A percentile compares a stretch with the other conserved stretches of the same genome.
Evolutionary conservation across 2,329 filamentous ascomycete genomes (phyloP).

Genomic region (Botrytis tulipae): DNA sequence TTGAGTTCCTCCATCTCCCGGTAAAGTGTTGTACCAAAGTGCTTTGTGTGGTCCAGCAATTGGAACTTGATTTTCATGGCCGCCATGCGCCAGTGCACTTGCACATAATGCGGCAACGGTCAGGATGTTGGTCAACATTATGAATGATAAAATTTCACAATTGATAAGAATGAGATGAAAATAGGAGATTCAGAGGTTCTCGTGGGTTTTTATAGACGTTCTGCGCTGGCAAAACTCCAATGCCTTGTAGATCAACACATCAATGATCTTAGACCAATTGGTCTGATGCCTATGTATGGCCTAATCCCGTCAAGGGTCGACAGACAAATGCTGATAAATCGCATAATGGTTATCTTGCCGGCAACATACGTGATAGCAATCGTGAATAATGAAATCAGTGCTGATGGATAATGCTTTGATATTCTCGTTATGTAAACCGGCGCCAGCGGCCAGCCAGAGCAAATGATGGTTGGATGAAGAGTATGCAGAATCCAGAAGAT

Average conservation of each 20-base stretch:
- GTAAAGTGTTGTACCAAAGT: conserved; percentile 80
- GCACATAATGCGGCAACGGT: conserved; percentile 30
- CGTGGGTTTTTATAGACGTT: conserved; percentile 3
- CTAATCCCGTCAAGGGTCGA: conserved; percentile 11
- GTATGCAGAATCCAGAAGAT: background rate
- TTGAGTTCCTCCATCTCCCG: conserved; percentile 81
- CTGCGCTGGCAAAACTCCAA: conserved; percentile 5
- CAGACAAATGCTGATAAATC: background rate
- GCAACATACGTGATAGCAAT: conserved; percentile 8
- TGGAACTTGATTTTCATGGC: conserved; percentile 65
- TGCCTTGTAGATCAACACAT: conserved; percentile 6
- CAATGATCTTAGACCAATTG: conserved; percentile 14
- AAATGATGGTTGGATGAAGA: conserved; percentile 4
- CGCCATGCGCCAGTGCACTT: conserved; percentile 85
- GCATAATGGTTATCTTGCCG: conserved; percentile 10
- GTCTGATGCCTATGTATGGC: background rate
- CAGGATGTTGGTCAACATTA: conserved; percentile 35
- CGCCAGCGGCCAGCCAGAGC: background rate
- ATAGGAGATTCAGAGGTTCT: background rate
- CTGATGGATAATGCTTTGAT: conserved; percentile 2
- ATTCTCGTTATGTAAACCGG: conserved; percentile 12
- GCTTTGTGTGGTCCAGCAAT: conserved; percentile 64
- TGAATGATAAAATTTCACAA: conserved; percentile 15
- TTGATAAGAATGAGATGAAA: background rate
- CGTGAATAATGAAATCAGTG: conserved; percentile 12